These are phyloP conservation scores for Magnusiomyces ingens DNA, from an alignment of 1,139 yeast species.

Conservation along the genomic window DNA sequence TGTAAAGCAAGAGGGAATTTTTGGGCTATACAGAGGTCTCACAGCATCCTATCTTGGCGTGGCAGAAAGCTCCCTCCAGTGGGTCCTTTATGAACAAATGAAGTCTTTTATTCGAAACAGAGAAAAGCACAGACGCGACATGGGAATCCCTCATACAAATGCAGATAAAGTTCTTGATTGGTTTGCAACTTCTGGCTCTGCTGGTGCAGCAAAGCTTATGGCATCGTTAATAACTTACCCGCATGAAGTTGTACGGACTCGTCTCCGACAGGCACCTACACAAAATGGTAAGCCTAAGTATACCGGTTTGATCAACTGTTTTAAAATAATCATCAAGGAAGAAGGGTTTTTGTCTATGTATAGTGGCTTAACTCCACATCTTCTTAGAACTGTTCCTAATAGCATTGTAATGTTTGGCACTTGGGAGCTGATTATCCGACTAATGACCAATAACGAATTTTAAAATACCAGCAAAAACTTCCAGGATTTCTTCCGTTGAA, in stretches of 20 bases:
- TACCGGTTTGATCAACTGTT: constrained; percentile 83
- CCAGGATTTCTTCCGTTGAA: too few relatives aligned
- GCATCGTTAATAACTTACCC: constrained; percentile 95
- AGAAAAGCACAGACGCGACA: constrained; percentile 36
- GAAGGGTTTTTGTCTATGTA: constrained; percentile 93
- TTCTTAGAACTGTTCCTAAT: constrained; percentile 94
- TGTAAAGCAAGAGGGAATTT: constrained; percentile 66
- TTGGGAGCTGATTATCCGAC: constrained; percentile 86
- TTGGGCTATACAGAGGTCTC: constrained; percentile 78
- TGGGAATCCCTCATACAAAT: constrained; percentile 41
- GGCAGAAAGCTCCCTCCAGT: constrained; percentile 85
- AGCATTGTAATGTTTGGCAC: constrained; percentile 99
- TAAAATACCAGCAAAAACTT: too few relatives aligned
- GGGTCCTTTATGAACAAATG: constrained; percentile 97
- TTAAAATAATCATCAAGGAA: constrained; percentile 72
- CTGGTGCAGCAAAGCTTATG: constrained; percentile 90
- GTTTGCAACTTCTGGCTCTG: constrained; percentile 96
- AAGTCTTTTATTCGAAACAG: constrained; percentile 59
- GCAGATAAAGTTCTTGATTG: constrained; percentile 73
- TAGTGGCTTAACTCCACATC: constrained; percentile 95
- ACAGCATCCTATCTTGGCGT: constrained; percentile 95
- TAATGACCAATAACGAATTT: constrained; percentile 24
- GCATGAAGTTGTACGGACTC: constrained; percentile 93
- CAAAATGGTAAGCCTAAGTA: constrained; percentile 78
- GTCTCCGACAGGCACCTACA: constrained; percentile 90